phyloP scores from a whole-genome alignment of 306 rosid species.

The Vachellia collinsii region DNA sequence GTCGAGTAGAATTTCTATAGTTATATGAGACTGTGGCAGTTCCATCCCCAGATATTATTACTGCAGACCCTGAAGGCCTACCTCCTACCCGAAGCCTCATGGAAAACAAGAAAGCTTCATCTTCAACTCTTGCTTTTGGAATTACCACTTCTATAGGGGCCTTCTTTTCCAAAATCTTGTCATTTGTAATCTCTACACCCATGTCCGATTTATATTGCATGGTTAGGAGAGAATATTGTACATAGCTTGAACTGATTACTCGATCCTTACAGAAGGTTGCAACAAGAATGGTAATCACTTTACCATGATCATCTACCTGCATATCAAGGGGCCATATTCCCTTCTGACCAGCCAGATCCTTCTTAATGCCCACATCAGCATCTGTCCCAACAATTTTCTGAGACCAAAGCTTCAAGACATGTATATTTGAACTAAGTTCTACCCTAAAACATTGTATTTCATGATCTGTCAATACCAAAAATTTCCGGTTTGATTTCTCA shows the following conservation, averaged over 20 bases:
- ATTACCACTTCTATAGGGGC: slow-evolving; percentile 89
- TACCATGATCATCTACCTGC: slow-evolving; percentile 75
- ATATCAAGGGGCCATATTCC: slow-evolving; percentile 90
- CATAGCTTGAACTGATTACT: slow-evolving; percentile 87
- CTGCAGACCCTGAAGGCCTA: slow-evolving; percentile 82
- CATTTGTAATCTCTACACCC: slow-evolving; percentile 46
- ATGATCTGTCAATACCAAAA: slow-evolving; percentile 76
- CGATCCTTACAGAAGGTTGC: slow-evolving; percentile 90
- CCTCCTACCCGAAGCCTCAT: slow-evolving; percentile 95
- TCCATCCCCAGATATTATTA: slow-evolving; percentile 92
- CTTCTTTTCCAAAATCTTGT: slow-evolving; percentile 81
- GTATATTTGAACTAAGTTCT: slow-evolving; percentile 56
- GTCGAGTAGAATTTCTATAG: slow-evolving; percentile 65
- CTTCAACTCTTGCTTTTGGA: slow-evolving; percentile 93
- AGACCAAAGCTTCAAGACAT: slow-evolving; percentile 80
- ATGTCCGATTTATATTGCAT: slow-evolving; percentile 83
- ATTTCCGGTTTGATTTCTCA: slow-evolving; percentile 53
- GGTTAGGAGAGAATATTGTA: slow-evolving; percentile 87
- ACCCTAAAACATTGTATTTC: slow-evolving; percentile 75
- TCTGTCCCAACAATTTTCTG: slow-evolving; percentile 86
- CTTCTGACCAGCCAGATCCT: slow-evolving; percentile 97
- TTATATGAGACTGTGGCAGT: slow-evolving; percentile 92
- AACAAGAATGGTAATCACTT: slow-evolving; percentile 80
- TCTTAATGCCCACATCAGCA: slow-evolving; percentile 80
- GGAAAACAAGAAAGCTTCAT: slow-evolving; percentile 81